Conservation (phyloP, 176 grass and related monocot species). For the Musa schizocarpa region DNA sequence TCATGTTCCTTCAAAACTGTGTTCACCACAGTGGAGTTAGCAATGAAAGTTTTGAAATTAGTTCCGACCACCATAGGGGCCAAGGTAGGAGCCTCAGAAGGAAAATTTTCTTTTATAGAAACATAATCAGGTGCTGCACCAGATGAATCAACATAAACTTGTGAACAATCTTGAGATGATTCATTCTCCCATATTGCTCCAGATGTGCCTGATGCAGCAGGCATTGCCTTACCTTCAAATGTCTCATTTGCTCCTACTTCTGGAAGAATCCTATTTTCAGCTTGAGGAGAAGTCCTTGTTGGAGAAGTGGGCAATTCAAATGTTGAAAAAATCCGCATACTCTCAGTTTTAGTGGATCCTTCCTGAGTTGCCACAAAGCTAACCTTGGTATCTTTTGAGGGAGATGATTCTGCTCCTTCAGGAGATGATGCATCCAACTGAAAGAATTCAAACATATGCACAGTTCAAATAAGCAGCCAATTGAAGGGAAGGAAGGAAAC, state of each 20-base stretch:
- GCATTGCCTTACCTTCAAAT: not conserved
- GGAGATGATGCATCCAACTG: conserved; percentile 36
- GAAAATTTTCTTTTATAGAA: not conserved
- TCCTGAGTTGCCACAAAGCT: not conserved
- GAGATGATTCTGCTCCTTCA: conserved; percentile 31
- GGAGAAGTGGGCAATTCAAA: not conserved
- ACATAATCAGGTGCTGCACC: not conserved
- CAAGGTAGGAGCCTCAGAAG: not conserved
- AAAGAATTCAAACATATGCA: conserved; percentile 20
- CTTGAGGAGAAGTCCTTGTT: not conserved
- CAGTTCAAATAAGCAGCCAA: conserved; percentile 13
- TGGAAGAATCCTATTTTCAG: not conserved
- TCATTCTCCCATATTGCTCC: not conserved
- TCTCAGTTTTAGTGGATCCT: not conserved
- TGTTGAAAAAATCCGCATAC: not conserved
- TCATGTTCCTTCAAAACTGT: not conserved
- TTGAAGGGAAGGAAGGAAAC: conserved; percentile 11
- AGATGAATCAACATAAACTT: not conserved
- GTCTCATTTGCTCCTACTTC: not conserved
- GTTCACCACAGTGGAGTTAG: not conserved
- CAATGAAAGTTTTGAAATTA: not conserved
- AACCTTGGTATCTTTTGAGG: conserved; percentile 7
- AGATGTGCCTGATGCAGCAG: not conserved
- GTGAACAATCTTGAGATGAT: not conserved
- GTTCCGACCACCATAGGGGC: not conserved